A percentile compares a stretch with the other conserved stretches of the same genome.
Conservation (phyloP, 1,284 basidiomycete genomes). For the Tetrapyrgos nigripes region DNA sequence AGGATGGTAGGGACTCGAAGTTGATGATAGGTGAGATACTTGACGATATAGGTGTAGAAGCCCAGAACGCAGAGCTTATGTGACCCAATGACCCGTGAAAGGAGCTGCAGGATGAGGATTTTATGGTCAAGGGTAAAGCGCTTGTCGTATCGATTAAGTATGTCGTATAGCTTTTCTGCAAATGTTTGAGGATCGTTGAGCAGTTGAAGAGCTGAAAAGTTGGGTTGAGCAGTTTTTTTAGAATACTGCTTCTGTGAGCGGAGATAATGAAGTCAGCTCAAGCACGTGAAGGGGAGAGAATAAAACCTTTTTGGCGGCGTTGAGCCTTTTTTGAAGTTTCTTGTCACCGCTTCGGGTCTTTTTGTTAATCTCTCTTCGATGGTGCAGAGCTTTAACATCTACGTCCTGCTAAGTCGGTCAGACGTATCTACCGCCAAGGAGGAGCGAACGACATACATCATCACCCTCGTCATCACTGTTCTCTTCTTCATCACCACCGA, state of each 20-base stretch:
- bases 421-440: conserved; percentile 11
- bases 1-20: conserved; percentile 95
- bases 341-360: conserved; percentile 84
- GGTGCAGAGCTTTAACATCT: conserved; percentile 78
- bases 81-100: conserved; percentile 92
- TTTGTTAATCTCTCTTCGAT: conserved; percentile 89
- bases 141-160: conserved; percentile 88
- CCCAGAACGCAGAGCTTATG: conserved; percentile 94
- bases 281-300: not conserved
- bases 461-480: conserved; percentile 79
- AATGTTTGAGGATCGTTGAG: conserved; percentile 97
- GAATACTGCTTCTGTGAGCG: conserved; percentile 73
- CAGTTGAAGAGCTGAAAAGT: conserved; percentile 94
- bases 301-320: conserved; percentile 70
- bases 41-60: conserved; percentile 98
- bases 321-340: conserved; percentile 77
- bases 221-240: conserved; percentile 55
- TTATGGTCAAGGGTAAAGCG: conserved; percentile 96
- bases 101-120: conserved; percentile 95
- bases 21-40: conserved; percentile 94
- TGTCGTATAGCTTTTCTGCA: conserved; percentile 93
- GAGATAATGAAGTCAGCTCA: not conserved
- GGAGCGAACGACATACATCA: conserved; percentile 46
- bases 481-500: conserved; percentile 80
- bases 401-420: conserved; percentile 50